Evolutionary conservation across 345 rosid species (phyloP).

Genomic region (Conringia planisiliqua): DNA sequence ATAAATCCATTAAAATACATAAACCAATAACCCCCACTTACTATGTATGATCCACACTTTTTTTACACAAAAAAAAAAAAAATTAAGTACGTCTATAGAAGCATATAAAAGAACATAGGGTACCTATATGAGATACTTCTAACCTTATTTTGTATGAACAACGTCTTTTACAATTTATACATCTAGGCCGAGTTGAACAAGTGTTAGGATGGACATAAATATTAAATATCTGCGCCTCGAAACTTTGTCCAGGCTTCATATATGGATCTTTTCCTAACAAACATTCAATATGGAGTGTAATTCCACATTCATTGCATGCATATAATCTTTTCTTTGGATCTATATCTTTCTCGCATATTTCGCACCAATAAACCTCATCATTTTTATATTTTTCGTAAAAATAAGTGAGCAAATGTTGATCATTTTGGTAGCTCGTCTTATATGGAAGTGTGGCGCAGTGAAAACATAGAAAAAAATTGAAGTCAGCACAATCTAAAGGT

Average conservation of each 20-base stretch:
- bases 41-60: no score
- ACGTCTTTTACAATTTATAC: background rate
- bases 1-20: no score
- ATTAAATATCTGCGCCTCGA: fast-evolving
- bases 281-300: background rate
- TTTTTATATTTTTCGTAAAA: background rate
- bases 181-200: background rate
- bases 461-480: background rate
- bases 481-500: background rate
- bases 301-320: slow-evolving; percentile 1
- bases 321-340: background rate
- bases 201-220: background rate
- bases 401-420: background rate
- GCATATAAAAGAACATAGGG: background rate
- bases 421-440: background rate
- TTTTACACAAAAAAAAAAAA: no score
- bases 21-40: no score
- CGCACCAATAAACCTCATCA: background rate
- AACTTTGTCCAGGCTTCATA: background rate
- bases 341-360: background rate
- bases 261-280: background rate
- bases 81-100: background rate
- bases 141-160: background rate
- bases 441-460: slow-evolving; percentile 13
- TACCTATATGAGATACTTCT: background rate